These are phyloP conservation scores for Asterella californica DNA, from an alignment of 225 moss, liverwort and hornwort genomes.

Conservation along the genomic window DNA sequence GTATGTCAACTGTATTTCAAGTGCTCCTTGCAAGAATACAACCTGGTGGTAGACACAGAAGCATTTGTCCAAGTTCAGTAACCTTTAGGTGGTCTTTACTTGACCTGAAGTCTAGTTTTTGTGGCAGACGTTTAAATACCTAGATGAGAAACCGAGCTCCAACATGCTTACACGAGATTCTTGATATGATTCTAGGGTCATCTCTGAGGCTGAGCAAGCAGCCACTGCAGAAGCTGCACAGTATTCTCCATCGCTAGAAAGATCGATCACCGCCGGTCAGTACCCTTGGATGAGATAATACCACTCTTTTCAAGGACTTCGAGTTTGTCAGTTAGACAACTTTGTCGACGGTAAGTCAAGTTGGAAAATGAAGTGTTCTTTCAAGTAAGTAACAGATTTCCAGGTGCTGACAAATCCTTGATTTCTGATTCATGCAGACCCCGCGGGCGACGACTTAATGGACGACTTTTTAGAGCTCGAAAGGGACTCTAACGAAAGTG, in stretches of 20 bases:
- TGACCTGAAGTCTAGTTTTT: not conserved
- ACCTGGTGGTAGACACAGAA: too few species aligned
- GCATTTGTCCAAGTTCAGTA: too few species aligned
- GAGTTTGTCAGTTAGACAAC: not conserved
- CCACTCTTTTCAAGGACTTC: not conserved
- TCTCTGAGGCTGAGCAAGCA: conserved; percentile 30
- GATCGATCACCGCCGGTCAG: conserved; percentile 21
- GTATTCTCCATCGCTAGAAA: conserved; percentile 7
- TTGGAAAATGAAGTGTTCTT: not conserved
- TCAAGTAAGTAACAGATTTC: not conserved
- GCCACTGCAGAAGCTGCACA: conserved; percentile 13
- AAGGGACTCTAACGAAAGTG: conserved; percentile 26
- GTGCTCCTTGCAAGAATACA: too few species aligned
- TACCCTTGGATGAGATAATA: not conserved
- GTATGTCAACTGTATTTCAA: too few species aligned
- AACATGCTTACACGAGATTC: not conserved
- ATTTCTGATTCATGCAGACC: conserved; percentile 1
- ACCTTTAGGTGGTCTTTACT: too few species aligned
- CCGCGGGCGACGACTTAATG: not conserved
- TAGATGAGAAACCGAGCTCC: not conserved
- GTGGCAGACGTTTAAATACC: not conserved
- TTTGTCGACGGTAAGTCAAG: not conserved
- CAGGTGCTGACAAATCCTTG: not conserved
- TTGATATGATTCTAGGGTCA: conserved; percentile 33
- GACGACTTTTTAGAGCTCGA: conserved; percentile 24